A percentile compares a stretch with the other conserved stretches of the same genome.
Evolutionary conservation across 805 yeast species (phyloP).

Genomic region (Teunomyces panamensis): DNA sequence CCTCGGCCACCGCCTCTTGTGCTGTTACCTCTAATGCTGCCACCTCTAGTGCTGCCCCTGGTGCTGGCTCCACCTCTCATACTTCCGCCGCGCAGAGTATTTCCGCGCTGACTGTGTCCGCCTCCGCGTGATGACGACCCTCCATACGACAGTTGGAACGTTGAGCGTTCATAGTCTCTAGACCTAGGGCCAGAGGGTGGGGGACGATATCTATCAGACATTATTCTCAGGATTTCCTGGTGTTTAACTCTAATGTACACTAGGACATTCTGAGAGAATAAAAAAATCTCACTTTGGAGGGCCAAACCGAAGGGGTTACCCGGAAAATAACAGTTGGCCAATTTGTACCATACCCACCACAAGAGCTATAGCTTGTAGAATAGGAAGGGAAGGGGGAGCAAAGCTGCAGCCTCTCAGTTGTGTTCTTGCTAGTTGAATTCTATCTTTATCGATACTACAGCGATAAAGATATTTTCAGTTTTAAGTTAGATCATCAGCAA

Average conservation of each 20-base stretch:
- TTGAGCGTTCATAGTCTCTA: conserved; percentile 10
- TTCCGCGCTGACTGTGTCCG: not conserved
- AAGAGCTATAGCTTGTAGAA: no score
- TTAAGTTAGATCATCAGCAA: not conserved
- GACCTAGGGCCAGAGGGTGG: conserved; percentile 28
- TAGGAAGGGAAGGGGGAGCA: not conserved
- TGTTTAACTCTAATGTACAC: not conserved
- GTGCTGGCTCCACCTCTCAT: conserved; percentile 6
- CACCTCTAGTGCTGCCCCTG: conserved; percentile 6
- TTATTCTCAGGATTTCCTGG: conserved; percentile 6
- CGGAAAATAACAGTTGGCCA: not conserved
- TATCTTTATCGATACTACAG: conserved; percentile 2
- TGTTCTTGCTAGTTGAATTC: not conserved
- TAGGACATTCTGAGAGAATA: not conserved
- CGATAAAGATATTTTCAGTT: not conserved
- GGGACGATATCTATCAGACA: conserved; percentile 37
- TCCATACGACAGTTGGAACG: not conserved
- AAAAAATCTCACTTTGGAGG: not conserved
- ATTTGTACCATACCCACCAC: not conserved
- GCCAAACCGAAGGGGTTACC: not conserved
- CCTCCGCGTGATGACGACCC: not conserved
- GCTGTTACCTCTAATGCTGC: not conserved
- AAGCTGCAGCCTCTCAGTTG: not conserved
- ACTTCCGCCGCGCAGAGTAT: conserved; percentile 3
- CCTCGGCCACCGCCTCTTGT: not conserved